Evolutionary conservation across 257 asterid species (phyloP), one percentile per base, ranked within the genome.

Genomic region (Scutellaria baicalensis): DNA sequence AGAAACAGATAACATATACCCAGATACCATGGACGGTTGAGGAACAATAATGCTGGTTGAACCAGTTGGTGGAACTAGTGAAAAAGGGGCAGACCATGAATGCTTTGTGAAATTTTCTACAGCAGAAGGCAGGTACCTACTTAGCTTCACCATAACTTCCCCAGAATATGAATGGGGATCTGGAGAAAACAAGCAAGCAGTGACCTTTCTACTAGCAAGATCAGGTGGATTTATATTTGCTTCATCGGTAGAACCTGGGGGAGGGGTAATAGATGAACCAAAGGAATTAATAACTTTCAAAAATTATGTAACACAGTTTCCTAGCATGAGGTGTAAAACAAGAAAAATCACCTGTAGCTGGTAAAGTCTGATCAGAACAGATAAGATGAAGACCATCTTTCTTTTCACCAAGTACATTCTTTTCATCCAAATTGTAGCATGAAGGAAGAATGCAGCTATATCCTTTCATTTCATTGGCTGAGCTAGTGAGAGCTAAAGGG

Each of bases 11-110:
- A 89, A 66, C 49, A 87, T 82, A 78, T 87, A 86, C 44, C 96
- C 97, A 50, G 94, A 81, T 75, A 68, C 84, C 76, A 39, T 68
- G 76, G 88, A 81, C 52, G 88, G 88, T 71, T 91, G 94, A 74
- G 97, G 96, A 76, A 93, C 86, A 57, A 85, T 75, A 77, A 91
- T 85, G 79, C 86, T 86, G 61, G 88, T 79, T 57, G 95, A 84
- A 79, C 99, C 99, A 63, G 99, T 86, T 68, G 94, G 94, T 3
- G 99, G 99, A 70, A 87, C 93, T 70, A 93, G 89, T 14, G 90
- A 79, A 86, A 91, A 93, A 21, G 90, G 85, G 66, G 75, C 73
- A 60, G 99, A 93, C 99, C 99, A 93, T 57, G 88, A 83, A 45
- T 59, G 69, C 68, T 79, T 85, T 16, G 88, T 82, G 67, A 76